Base-by-base conservation (phyloP, 1,284 basidiomycete species). In the Boletellus deceptivus region DNA sequence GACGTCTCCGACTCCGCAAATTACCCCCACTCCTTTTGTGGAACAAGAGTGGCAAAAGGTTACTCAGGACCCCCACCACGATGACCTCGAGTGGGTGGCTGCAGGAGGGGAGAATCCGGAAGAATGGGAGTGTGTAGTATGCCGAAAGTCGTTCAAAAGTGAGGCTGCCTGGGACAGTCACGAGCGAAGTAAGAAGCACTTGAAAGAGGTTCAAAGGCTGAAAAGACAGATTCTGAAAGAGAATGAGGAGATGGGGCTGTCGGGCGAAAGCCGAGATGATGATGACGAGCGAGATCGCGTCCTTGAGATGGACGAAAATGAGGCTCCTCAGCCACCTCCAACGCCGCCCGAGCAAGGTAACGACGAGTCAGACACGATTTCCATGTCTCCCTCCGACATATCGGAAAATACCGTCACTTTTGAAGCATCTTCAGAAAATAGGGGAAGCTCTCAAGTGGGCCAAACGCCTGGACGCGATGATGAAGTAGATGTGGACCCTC, bases 91-190 rank as follows among this genome's bases (percentile, higher is more conserved):
- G 56, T 89, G 84, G 81, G 81, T 82, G 6, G 74, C 79, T 10
- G 82, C 78, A 6, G 83, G 89, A 66, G 84, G 82, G 9, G 83
- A 80, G n/a, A 80, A 87, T 50, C 65, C 78, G 5, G 86, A 90
- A 61, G 86, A 87, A 64, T 95, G 91, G 82, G 94, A 98, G 67
- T 99, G 97, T 63, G 88, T 98, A n/a, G 96, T 89, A 3, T 99
- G 97, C 65, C 79, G 83, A 48, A 98, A 98, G 74, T 79, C 78
- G 1, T 99, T 98, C 70, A 78, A 88, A 62, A 94, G 89, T 59
- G 93, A 98, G 64, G 91, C 93, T 0, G 91, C 93, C 16, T 99
- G 95, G 93, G 79, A 86, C 59, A 98, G 95, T 68, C 97, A 99
- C 59, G 97, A 99, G 69, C 78, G 93, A 59, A 98, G 94, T 70